Conservation (phyloP, 768 basidiomycete species). For the Lyophyllum atratum region DNA sequence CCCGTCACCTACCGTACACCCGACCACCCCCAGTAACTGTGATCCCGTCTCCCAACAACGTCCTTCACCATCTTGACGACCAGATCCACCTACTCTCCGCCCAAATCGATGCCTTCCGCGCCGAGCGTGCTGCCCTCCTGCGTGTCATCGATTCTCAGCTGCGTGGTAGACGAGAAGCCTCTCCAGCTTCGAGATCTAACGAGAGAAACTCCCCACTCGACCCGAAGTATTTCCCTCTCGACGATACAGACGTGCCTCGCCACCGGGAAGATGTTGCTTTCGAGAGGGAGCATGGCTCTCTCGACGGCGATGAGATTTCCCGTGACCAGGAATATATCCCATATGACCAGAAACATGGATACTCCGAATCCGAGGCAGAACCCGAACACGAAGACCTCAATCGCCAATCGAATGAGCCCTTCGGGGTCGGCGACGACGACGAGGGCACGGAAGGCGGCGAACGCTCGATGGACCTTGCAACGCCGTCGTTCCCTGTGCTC, state of each 20-base stretch:
- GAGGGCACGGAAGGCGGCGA: conserved; percentile 16
- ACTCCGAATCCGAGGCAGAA: too few species aligned
- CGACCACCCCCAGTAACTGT: not conserved
- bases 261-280: not conserved
- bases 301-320: too few species aligned
- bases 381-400: too few species aligned
- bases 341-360: too few species aligned
- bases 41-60: not conserved
- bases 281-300: too few species aligned
- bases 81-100: conserved; percentile 32
- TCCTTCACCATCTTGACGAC: conserved; percentile 24
- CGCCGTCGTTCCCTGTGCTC: conserved; percentile 9
- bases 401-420: too few species aligned
- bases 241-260: not conserved
- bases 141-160: conserved; percentile 12
- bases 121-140: conserved; percentile 28
- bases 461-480: conserved; percentile 20
- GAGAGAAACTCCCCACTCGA: not conserved
- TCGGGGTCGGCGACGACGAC: not conserved
- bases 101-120: conserved; percentile 31
- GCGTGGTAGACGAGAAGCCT: not conserved
- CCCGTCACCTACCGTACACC: not conserved
- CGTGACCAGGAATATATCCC: too few species aligned
- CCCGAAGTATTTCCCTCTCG: too few species aligned
- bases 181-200: not conserved